phyloP scores from a whole-genome alignment of 1,139 yeast genomes.

The Fermentozyma sake region DNA sequence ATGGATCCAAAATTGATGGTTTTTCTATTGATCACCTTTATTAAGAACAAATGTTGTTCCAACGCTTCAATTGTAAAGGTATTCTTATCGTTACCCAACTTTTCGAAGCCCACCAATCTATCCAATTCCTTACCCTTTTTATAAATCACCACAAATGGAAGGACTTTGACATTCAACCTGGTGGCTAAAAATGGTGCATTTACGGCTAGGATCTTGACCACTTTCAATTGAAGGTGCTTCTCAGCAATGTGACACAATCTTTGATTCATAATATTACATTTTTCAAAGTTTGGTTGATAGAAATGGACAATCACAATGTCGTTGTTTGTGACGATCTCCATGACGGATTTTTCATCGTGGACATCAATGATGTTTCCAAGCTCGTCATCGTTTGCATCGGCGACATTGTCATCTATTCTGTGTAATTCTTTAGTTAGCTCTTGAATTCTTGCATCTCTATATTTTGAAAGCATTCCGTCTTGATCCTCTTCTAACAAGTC shows the following conservation, averaged over 20 bases:
- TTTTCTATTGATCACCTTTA: constrained; percentile 28
- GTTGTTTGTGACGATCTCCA: constrained; percentile 44
- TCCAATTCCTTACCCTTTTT: constrained; percentile 53
- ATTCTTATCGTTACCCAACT: constrained; percentile 38
- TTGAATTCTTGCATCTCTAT: constrained; percentile 48
- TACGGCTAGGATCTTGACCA: constrained; percentile 56
- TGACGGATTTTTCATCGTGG: constrained; percentile 50
- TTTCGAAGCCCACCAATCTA: constrained; percentile 65
- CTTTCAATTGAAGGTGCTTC: constrained; percentile 53
- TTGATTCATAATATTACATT: constrained; percentile 58
- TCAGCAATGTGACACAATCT: constrained; percentile 44
- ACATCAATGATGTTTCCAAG: constrained; percentile 40
- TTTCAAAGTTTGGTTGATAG: constrained; percentile 54
- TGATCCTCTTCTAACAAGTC: constrained; percentile 33
- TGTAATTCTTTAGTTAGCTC: constrained; percentile 44
- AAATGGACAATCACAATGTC: constrained; percentile 58
- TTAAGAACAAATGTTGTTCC: constrained; percentile 37
- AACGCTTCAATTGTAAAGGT: constrained; percentile 34
- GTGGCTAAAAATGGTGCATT: constrained; percentile 69
- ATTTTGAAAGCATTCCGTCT: constrained; percentile 25
- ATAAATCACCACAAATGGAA: constrained; percentile 71
- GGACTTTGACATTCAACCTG: constrained; percentile 55
- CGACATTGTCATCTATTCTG: constrained; percentile 31
- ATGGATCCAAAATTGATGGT: constrained; percentile 26
- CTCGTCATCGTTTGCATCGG: constrained; percentile 25